These are phyloP conservation scores for Mantamonas sphyraenae DNA, from an alignment of 78 protist species.

Conservation along the genomic window DNA sequence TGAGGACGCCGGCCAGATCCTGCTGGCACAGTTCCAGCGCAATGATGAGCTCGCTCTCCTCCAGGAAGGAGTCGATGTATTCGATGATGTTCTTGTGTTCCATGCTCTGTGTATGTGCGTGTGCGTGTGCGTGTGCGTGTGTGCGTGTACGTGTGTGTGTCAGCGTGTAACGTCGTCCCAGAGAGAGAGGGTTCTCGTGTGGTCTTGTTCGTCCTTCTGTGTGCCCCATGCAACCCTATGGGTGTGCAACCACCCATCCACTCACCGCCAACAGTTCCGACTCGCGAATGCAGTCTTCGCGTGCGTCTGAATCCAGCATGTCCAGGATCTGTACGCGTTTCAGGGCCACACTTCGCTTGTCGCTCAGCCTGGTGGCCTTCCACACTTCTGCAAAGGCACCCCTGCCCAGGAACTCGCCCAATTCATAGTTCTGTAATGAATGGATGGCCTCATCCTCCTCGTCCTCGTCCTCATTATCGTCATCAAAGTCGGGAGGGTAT, in stretches of 20 bases:
- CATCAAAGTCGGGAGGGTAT: too few species aligned
- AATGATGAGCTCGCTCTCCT: slow-evolving; percentile 26
- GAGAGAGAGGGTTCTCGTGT: background rate
- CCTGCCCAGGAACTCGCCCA: too few species aligned
- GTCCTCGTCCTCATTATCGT: too few species aligned
- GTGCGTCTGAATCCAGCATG: slow-evolving; percentile 12
- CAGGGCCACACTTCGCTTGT: slow-evolving; percentile 22
- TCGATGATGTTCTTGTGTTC: slow-evolving; percentile 29
- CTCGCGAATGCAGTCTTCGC: slow-evolving; percentile 30
- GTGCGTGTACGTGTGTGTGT: too few species aligned
- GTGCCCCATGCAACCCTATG: background rate
- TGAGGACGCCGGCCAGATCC: slow-evolving; percentile 23
- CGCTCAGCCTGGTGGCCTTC: too few species aligned
- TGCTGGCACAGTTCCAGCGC: slow-evolving; percentile 42
- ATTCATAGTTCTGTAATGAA: too few species aligned
- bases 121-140: background rate
- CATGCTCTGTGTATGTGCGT: background rate
- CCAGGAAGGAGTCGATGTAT: slow-evolving; percentile 35
- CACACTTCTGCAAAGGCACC: too few species aligned
- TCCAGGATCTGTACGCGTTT: slow-evolving; percentile 28
- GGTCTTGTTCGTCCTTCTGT: background rate
- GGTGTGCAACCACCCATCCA: background rate
- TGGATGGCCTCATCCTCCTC: too few species aligned
- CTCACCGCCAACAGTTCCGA: slow-evolving; percentile 2
- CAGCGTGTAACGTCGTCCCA: background rate